Conservation (phyloP, 2,329 filamentous ascomycete genomes). For the Arthrobotrys pseudoclavata region DNA sequence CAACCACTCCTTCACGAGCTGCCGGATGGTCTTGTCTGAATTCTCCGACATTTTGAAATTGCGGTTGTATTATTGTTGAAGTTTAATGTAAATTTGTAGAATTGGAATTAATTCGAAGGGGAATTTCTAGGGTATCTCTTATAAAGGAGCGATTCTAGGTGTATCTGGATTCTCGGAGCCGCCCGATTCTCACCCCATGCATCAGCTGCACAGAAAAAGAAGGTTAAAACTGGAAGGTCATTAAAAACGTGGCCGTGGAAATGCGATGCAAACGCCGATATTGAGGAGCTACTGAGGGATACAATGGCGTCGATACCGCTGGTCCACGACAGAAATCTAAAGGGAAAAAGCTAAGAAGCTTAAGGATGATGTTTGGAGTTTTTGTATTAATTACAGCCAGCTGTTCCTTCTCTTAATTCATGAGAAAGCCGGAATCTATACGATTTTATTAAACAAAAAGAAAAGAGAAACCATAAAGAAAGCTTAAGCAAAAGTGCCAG, state of each 20-base stretch:
- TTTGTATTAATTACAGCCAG: conserved; percentile 29
- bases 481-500: not conserved
- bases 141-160: not conserved
- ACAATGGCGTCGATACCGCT: conserved; percentile 3
- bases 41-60: conserved; percentile 9
- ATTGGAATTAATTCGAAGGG: not conserved
- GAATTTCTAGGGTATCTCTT: conserved; percentile 18
- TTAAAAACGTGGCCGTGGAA: not conserved
- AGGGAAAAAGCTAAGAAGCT: not conserved
- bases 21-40: conserved; percentile 35
- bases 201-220: conserved; percentile 15
- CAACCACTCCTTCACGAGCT: conserved; percentile 62
- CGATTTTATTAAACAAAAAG: not conserved
- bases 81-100: conserved; percentile 3
- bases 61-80: not conserved
- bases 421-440: conserved; percentile 16
- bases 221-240: conserved; percentile 34
- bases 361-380: not conserved
- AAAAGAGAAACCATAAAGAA: not conserved
- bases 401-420: conserved; percentile 7
- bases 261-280: not conserved
- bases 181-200: conserved; percentile 33
- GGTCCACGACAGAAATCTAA: not conserved
- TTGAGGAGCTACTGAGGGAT: not conserved
- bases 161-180: conserved; percentile 33